These are phyloP conservation scores for Calocybe gambosa DNA, from an alignment of 1,284 basidiomycete genomes.

Conservation along the genomic window DNA sequence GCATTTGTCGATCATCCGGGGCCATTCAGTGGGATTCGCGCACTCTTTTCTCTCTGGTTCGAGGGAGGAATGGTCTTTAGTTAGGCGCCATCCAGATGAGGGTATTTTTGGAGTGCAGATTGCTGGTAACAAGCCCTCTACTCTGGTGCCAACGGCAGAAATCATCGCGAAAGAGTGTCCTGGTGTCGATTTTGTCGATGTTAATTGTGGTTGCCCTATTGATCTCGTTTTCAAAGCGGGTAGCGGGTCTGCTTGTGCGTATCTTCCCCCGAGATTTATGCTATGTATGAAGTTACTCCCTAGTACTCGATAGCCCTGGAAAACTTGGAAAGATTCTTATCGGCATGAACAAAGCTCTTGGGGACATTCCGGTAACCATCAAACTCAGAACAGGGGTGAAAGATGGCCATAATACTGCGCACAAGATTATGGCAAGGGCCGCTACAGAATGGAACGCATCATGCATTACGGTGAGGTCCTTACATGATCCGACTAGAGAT, in stretches of 20 bases:
- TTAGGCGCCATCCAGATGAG: conserved; percentile 84
- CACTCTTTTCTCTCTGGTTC: conserved; percentile 78
- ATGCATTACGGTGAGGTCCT: conserved; percentile 64
- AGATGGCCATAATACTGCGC: conserved; percentile 79
- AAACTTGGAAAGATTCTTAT: conserved; percentile 84
- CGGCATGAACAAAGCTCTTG: conserved; percentile 90
- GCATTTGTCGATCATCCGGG: not conserved
- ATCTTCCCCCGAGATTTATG: conserved; percentile 8
- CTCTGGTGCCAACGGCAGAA: conserved; percentile 82
- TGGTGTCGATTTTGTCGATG: conserved; percentile 85
- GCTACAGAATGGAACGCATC: conserved; percentile 72
- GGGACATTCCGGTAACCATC: conserved; percentile 92
- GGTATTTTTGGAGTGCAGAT: conserved; percentile 88
- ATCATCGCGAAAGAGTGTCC: conserved; percentile 66
- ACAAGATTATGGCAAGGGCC: conserved; percentile 89
- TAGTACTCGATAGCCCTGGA: conserved; percentile 78
- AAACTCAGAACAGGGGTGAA: conserved; percentile 93
- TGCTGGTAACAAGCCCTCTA: conserved; percentile 71
- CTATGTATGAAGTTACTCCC: conserved; percentile 11
- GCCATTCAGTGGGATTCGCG: conserved; percentile 66
- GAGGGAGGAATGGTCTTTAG: conserved; percentile 88
- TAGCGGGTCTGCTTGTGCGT: conserved; percentile 81
- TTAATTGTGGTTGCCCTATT: conserved; percentile 97
- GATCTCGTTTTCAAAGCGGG: conserved; percentile 93
- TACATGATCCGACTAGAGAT: not conserved